A percentile compares a stretch with the other conserved stretches of the same genome.
Evolutionary conservation across 179 eudicot species (phyloP).

Genomic region (Carnegiea gigantea): DNA sequence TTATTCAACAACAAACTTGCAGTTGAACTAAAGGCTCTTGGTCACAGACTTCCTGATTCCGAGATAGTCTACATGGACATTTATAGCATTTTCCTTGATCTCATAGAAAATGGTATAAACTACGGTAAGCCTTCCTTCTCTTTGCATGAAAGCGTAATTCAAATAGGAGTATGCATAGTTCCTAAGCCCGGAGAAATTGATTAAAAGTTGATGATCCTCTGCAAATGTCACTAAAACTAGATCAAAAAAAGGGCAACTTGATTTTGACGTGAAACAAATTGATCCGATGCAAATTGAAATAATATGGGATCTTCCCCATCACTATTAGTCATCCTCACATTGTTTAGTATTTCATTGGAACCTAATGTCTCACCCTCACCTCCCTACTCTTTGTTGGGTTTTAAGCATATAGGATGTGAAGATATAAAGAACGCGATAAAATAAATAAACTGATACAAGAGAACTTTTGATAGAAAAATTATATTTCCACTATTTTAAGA

Average conservation of each 20-base stretch:
- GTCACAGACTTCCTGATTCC: slow-evolving; percentile 33
- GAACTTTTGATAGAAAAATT: too few species aligned
- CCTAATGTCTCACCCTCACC: not conserved
- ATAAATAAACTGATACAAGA: too few species aligned
- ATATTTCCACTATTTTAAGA: too few species aligned
- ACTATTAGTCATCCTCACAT: too few species aligned
- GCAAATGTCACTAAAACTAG: not conserved
- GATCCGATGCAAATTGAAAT: too few species aligned
- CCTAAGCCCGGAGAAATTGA: not conserved
- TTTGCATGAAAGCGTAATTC: not conserved
- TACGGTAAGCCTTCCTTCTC: slow-evolving; percentile 36
- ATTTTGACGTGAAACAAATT: not conserved
- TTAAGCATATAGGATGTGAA: too few species aligned
- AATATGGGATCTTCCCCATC: too few species aligned
- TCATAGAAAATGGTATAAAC: slow-evolving; percentile 36
- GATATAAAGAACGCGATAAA: too few species aligned
- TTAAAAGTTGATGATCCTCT: not conserved
- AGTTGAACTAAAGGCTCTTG: slow-evolving; percentile 31
- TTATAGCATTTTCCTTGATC: slow-evolving; percentile 46
- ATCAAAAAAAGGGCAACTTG: not conserved
- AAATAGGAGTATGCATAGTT: too few species aligned
- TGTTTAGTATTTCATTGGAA: too few species aligned
- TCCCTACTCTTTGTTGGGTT: too few species aligned
- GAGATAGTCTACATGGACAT: slow-evolving; percentile 53
- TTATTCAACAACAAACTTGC: slow-evolving; percentile 59